Evolutionary conservation across 306 rosid genomes (phyloP), one percentile per base, ranked within the genome.

Genomic region (Fragaria vesca): DNA sequence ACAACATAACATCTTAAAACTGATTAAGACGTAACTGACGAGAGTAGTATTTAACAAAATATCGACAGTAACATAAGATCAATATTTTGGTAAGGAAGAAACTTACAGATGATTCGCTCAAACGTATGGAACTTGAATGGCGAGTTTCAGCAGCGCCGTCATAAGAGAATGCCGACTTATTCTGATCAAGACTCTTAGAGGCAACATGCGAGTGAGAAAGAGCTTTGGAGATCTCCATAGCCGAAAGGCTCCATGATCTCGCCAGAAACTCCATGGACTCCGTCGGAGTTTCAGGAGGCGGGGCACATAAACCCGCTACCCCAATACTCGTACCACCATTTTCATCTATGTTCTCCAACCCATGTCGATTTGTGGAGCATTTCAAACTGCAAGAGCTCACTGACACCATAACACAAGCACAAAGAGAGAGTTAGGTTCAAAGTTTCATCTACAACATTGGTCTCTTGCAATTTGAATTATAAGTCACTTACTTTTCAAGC

Each of bases 211-310:
- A 84, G 75, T 65, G 84, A 36, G 92, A 86, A 78, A 94, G 88
- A 72, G 95, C 97, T 80, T 91, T 89, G 73, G 97, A 89, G 74
- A 95, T 91, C 85, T 92, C 97, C 78, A 77, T 83, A 67, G 98
- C 97, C 2, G 96, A 95, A 68, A 95, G 91, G 66, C 98, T 95
- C 98, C 98, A 95, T 68, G 97, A 95, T 85, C 98, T 87, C 8
- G 93, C 96, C 63, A 95, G 93, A 82, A 91, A 95, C 89, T 95
- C 97, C 98, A 95, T 95, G 58, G 97, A 88, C 75, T 95, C 97
- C 1, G 96, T 92, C 21, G 97, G 98, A 40, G 97, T 92, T n/a
- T 95, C 98, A 8, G 93, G 97, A 26, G 81, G 90, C 2, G 26
- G 84, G 13, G 83, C 85, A 71, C 88, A 75, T 30, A 93, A 84